Conservation (phyloP, 2,329 filamentous ascomycete species). For the Monosporascus sp. region DNA sequence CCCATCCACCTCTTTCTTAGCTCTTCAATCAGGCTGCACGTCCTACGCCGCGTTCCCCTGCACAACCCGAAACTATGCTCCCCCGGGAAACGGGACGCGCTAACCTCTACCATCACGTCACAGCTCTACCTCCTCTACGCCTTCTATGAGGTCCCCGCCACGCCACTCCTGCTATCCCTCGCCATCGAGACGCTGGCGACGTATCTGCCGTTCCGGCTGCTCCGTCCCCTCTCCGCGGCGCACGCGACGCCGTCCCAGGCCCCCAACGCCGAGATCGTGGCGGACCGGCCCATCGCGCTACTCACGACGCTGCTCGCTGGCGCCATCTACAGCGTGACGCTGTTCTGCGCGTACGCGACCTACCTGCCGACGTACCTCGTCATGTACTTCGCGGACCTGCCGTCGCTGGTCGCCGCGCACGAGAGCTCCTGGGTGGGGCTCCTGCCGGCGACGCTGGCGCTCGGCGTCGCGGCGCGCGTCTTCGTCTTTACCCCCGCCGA, state of each 20-base stretch:
- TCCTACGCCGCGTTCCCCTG: not conserved
- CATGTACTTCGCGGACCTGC: conserved; percentile 67
- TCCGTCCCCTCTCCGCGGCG: conserved; percentile 61
- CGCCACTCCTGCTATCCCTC: conserved; percentile 57
- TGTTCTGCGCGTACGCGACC: conserved; percentile 64
- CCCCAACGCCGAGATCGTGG: conserved; percentile 59
- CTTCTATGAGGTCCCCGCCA: conserved; percentile 67
- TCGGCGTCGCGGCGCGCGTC: conserved; percentile 65
- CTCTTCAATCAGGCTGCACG: not conserved
- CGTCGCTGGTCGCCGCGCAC: conserved; percentile 63
- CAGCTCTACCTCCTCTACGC: conserved; percentile 68
- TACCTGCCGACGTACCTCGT: conserved; percentile 70
- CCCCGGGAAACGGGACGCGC: conserved; percentile 1
- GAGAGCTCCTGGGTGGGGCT: conserved; percentile 55
- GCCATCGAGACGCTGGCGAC: conserved; percentile 64
- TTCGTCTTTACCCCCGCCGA: conserved; percentile 74
- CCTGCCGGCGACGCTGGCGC: conserved; percentile 50
- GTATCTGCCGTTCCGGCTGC: conserved; percentile 67
- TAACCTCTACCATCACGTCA: not conserved
- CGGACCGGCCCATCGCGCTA: conserved; percentile 55
- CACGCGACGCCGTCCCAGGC: conserved; percentile 53
- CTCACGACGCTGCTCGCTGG: conserved; percentile 65
- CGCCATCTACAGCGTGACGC: conserved; percentile 66
- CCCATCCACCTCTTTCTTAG: not conserved
- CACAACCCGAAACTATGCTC: not conserved